Base-by-base conservation (phyloP, 2,329 filamentous ascomycete species). In the Phoma sp. region DNA sequence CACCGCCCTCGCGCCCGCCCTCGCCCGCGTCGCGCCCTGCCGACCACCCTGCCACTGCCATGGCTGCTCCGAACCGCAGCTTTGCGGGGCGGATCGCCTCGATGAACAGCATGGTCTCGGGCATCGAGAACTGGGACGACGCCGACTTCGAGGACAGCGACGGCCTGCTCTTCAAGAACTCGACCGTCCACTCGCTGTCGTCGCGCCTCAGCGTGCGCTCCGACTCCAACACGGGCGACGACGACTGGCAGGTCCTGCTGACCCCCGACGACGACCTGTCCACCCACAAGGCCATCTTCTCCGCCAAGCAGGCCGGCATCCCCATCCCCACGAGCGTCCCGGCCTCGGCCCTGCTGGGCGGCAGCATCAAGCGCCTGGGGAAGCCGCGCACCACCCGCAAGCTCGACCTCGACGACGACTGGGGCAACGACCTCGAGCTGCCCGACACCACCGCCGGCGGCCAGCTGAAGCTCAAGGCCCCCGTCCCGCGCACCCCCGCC, bases 351-450 rank as follows among this genome's bases (percentile, higher is more conserved):
- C 81, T 99, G 37, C 85, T 95, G 73, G 94, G 94, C 48, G 95
- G 95, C 47, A 94, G 92, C 9, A 98, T 98, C 71, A 96, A 96
- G 78, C 84, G 93, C 64, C 82, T 98, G 31, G 93, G 93, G 12
- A 82, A 80, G 73, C 78, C 78, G 62, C 76, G 76, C 51, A 77
- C 77, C 54, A 65, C 67, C 51, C 74, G 74, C 61, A 78, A 77
- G 55, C 70, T 81, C 32, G 73, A 72, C 39, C 76, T 80, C 51
- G 77, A 78, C 60, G 80, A 82, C 57, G 80, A 82, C 69, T 82
- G 79, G 80, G 79, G 76, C 55, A 77, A 81, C 53, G 80, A 82
- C 62, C 70, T 82, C 40, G 79, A 81, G 55, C 76, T 81, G 57
- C 76, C 77, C 21, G 64, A 70, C 36, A 62, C 64, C 31, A 72